Conservation (phyloP, 1,284 basidiomycete species). For the Gymnopus androsaceus region DNA sequence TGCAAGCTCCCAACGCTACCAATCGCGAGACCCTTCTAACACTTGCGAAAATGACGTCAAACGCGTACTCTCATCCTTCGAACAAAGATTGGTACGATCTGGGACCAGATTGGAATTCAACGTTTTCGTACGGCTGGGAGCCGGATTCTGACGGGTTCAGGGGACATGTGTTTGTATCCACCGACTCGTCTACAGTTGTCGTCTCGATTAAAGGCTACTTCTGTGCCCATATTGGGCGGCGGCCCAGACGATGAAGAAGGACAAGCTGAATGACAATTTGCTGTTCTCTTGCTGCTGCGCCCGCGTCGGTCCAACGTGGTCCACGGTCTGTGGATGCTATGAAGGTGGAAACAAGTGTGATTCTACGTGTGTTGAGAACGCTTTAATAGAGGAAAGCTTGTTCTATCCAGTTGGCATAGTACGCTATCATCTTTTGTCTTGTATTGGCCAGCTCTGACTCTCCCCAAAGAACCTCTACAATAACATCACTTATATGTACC, state of each 20-base stretch:
- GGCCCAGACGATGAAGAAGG: slow-evolving; percentile 63
- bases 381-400: slow-evolving; percentile 75
- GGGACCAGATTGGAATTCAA: slow-evolving; percentile 62
- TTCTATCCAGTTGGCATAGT: slow-evolving; percentile 77
- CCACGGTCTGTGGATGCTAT: slow-evolving; percentile 84
- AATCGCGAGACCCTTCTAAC: slow-evolving; percentile 67
- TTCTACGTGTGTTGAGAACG: slow-evolving; percentile 70
- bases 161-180: slow-evolving; percentile 84
- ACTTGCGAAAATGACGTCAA: slow-evolving; percentile 81
- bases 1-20: slow-evolving; percentile 56
- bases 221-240: slow-evolving; percentile 77
- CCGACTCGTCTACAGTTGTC: slow-evolving; percentile 84
- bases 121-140: slow-evolving; percentile 86
- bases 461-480: slow-evolving; percentile 67
- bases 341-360: slow-evolving; percentile 70
- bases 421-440: slow-evolving; percentile 24
- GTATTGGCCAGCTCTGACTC: neutral
- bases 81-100: slow-evolving; percentile 66
- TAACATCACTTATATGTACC: slow-evolving; percentile 82
- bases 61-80: slow-evolving; percentile 65
- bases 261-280: slow-evolving; percentile 89
- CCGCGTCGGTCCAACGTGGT: slow-evolving; percentile 83
- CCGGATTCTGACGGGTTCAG: slow-evolving; percentile 83
- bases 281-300: slow-evolving; percentile 93
- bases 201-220: slow-evolving; percentile 93